These are phyloP conservation scores for Lentinula raphanica DNA, from an alignment of 768 basidiomycete genomes.

Conservation along the genomic window DNA sequence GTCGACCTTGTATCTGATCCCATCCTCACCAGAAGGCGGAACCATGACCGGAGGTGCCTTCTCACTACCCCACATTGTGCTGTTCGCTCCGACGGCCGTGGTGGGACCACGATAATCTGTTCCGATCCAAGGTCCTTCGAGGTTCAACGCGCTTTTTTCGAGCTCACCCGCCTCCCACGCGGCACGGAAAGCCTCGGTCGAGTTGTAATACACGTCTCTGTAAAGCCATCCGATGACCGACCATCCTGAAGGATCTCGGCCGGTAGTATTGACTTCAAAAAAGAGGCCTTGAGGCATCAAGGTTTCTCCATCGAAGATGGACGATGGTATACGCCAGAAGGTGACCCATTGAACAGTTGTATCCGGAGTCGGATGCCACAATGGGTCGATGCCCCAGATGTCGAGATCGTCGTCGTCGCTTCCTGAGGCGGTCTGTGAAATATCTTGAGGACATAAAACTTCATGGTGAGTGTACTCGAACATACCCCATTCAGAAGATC, in stretches of 20 bases:
- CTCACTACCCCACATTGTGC: slow-evolving; percentile 6
- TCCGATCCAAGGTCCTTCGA: slow-evolving; percentile 16
- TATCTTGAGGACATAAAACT: neutral
- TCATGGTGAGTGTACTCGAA: neutral
- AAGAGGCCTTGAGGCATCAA: slow-evolving; percentile 19
- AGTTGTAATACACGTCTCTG: slow-evolving; percentile 16
- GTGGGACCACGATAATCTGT: slow-evolving; percentile 10
- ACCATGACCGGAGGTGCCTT: slow-evolving; percentile 14
- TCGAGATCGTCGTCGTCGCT: slow-evolving; percentile 17
- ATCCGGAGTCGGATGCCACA: slow-evolving; percentile 15
- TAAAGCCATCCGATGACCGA: slow-evolving; percentile 17
- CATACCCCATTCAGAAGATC: slow-evolving; percentile 18
- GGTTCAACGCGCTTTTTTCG: slow-evolving; percentile 14
- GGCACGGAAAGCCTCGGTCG: slow-evolving; percentile 14
- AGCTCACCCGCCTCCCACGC: slow-evolving; percentile 16
- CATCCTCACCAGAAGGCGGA: slow-evolving; percentile 12
- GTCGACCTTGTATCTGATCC: neutral
- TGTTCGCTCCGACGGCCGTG: neutral
- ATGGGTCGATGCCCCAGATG: slow-evolving; percentile 19
- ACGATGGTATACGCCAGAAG: slow-evolving; percentile 16
- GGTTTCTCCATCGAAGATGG: slow-evolving; percentile 13
- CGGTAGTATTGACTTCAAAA: slow-evolving; percentile 20
- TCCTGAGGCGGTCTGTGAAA: slow-evolving; percentile 14
- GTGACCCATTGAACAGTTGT: slow-evolving; percentile 16
- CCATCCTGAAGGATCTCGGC: slow-evolving; percentile 16